Evolutionary conservation across 805 yeast genomes (phyloP).

Genomic region (Cyberlindnera petersonii): DNA sequence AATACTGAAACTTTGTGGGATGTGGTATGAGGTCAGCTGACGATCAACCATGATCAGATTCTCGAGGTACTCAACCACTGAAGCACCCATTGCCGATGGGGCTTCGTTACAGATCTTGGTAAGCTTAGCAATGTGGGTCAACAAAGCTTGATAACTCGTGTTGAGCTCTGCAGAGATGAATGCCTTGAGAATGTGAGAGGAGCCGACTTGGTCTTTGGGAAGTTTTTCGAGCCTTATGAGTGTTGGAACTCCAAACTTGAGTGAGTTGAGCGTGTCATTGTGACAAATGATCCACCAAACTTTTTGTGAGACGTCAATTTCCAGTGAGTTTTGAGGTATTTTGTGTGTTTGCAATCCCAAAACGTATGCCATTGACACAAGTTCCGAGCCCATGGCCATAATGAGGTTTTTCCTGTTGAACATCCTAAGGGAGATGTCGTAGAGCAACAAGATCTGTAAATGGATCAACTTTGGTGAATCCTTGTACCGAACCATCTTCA

Average conservation of each 20-base stretch:
- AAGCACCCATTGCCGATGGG: constrained; percentile 12
- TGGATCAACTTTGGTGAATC: constrained; percentile 20
- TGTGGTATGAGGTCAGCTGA: constrained; percentile 17
- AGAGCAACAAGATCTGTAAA: constrained; percentile 20
- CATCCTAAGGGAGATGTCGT: constrained; percentile 14
- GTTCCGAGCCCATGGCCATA: constrained; percentile 20
- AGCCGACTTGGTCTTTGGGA: constrained; percentile 9
- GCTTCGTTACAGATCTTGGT: constrained; percentile 22
- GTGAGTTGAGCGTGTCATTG: constrained; percentile 20
- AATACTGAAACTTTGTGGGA: constrained; percentile 13
- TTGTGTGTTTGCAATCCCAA: constrained; percentile 20
- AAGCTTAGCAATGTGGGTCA: constrained; percentile 21
- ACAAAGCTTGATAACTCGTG: constrained; percentile 16
- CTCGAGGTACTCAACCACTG: constrained; percentile 18
- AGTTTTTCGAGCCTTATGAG: constrained; percentile 16
- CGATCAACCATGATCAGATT: constrained; percentile 21
- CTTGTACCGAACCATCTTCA: constrained; percentile 18
- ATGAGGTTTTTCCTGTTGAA: constrained; percentile 18
- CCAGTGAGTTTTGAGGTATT: constrained; percentile 21
- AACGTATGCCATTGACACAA: constrained; percentile 23
- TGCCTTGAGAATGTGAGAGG: constrained; percentile 22
- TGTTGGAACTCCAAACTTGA: constrained; percentile 16
- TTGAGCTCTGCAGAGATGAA: constrained; percentile 22
- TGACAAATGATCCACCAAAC: constrained; percentile 26
- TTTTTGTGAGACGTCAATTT: constrained; percentile 16